phyloP scores from a whole-genome alignment of 2,329 filamentous ascomycete genomes.

The Penicillium brasilianum region DNA sequence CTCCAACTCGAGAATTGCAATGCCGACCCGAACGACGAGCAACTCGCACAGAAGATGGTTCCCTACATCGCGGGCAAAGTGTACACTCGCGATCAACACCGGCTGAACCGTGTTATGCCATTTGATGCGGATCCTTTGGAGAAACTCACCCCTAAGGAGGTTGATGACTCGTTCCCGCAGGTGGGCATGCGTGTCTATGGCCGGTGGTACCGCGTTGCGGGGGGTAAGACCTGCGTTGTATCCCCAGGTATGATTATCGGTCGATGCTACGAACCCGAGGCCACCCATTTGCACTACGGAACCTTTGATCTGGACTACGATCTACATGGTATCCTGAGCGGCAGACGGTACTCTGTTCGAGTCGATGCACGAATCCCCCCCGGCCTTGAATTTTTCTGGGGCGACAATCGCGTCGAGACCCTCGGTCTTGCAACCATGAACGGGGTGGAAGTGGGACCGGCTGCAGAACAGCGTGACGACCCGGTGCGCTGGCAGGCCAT shows the following conservation, averaged over 20 bases:
- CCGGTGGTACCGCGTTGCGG: slow-evolving; percentile 58
- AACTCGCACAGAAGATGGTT: slow-evolving; percentile 50
- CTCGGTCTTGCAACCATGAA: slow-evolving; percentile 62
- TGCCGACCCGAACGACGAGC: slow-evolving; percentile 51
- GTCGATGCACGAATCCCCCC: slow-evolving; percentile 56
- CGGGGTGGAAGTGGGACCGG: slow-evolving; percentile 55
- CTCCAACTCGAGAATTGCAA: slow-evolving; percentile 57
- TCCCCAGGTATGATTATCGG: slow-evolving; percentile 60
- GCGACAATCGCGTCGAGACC: slow-evolving; percentile 60
- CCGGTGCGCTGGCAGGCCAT: slow-evolving; percentile 54
- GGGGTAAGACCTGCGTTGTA: slow-evolving; percentile 49
- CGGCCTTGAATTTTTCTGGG: slow-evolving; percentile 61
- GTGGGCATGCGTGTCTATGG: slow-evolving; percentile 54
- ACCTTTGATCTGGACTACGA: slow-evolving; percentile 51
- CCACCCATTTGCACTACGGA: slow-evolving; percentile 53
- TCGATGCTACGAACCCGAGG: slow-evolving; percentile 59
- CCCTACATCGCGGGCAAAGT: slow-evolving; percentile 57
- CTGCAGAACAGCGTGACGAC: slow-evolving; percentile 50
- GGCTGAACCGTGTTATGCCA: slow-evolving; percentile 32
- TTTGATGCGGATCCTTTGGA: slow-evolving; percentile 24
- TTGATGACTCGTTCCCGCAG: slow-evolving; percentile 43
- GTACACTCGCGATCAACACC: slow-evolving; percentile 45
- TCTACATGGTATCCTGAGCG: slow-evolving; percentile 52
- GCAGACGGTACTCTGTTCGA: slow-evolving; percentile 52
- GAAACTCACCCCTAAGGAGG: slow-evolving; percentile 40